Evolutionary conservation across 1,284 basidiomycete species (phyloP), one percentile per base, ranked within the genome.

Genomic region (Athelia psychrophila): DNA sequence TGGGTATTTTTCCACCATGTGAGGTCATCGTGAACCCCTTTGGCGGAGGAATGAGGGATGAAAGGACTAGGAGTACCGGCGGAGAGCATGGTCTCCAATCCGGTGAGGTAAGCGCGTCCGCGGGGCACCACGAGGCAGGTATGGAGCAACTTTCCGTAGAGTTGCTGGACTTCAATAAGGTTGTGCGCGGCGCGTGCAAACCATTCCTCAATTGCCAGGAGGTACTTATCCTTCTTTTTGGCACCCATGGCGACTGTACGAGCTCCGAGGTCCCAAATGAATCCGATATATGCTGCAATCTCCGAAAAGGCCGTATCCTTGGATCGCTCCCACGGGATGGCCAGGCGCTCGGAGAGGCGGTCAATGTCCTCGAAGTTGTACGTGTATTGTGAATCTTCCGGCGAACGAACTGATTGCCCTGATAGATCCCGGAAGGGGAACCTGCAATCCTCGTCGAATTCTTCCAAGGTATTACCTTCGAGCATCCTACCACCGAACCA

Each of bases 91-190:
- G 53, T 30, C 32, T 73, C 64, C 1, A 76, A 55, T 13, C 45
- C 50, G n/a, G 60, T 66, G 46, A 75, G 64, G 44, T 67, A 70
- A 0, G 71, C 66, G 0, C 62, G 38, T 0, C 69, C 69, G 8
- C 35, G 47, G n/a, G 64, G 63, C 2, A 70, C 22, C 1, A 73
- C 59, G 3, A 57, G 55, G 12, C 54, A 60, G 0, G 60, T 51
- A 38, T 73, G 71, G 0, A 69, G 54, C 0, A 76, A 57, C 38
- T 73, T 72, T 8, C 74, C 66, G 36, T 71, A 65, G 0, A 74
- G 57, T 12, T 61, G 55, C 24, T 66, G 59, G 0, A 63, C 57
- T 2, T 73, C 59, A 5, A 64, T 45, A 0, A 68, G 61, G 0
- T 55, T 57, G 40, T 64, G 70, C 0, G 51, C 55, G 0, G 27